Evolutionary conservation across 2,329 filamentous ascomycete species (phyloP).

Genomic region (Diplodia mutila): DNA sequence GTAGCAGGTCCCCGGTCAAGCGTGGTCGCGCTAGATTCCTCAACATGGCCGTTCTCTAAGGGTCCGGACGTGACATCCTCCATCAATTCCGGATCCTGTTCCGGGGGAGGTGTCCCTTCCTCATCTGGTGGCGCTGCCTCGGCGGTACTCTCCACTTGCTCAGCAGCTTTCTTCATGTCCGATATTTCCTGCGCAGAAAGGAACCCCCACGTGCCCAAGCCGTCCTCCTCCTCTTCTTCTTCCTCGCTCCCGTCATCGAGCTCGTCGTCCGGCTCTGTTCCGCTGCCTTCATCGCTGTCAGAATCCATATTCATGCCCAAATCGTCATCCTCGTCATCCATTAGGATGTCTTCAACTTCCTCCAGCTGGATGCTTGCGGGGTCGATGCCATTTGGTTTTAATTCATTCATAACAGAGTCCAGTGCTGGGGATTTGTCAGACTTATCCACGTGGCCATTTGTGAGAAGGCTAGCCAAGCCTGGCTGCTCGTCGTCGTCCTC

Average conservation of each 20-base stretch:
- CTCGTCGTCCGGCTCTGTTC: conserved; percentile 15
- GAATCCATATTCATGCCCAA: conserved; percentile 22
- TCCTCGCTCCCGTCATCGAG: conserved; percentile 52
- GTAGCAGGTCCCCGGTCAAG: background rate
- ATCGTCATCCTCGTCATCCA: conserved; percentile 33
- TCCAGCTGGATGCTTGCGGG: conserved; percentile 45
- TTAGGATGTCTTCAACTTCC: conserved; percentile 45
- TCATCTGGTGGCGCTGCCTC: conserved; percentile 39
- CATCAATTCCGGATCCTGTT: conserved; percentile 9
- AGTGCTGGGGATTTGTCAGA: background rate
- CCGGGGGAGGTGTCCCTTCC: conserved; percentile 3
- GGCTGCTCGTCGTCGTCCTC: conserved; percentile 34
- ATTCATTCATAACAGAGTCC: conserved; percentile 5
- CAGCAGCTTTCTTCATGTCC: conserved; percentile 22
- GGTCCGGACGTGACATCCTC: background rate
- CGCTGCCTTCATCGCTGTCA: conserved; percentile 30
- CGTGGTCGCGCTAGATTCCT: background rate
- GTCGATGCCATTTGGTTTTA: conserved; percentile 35
- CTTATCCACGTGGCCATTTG: conserved; percentile 16
- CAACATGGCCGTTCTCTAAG: conserved; percentile 6
- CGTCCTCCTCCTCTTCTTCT: conserved; percentile 39
- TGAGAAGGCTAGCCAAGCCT: conserved; percentile 24
- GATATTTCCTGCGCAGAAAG: conserved; percentile 22
- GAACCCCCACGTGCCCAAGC: conserved; percentile 21
- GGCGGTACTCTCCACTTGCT: conserved; percentile 32